Evolutionary conservation across 495 filamentous ascomycete genomes (phyloP), one percentile per base, ranked within the genome.

Genomic region (Achaetomiella virescens): DNA sequence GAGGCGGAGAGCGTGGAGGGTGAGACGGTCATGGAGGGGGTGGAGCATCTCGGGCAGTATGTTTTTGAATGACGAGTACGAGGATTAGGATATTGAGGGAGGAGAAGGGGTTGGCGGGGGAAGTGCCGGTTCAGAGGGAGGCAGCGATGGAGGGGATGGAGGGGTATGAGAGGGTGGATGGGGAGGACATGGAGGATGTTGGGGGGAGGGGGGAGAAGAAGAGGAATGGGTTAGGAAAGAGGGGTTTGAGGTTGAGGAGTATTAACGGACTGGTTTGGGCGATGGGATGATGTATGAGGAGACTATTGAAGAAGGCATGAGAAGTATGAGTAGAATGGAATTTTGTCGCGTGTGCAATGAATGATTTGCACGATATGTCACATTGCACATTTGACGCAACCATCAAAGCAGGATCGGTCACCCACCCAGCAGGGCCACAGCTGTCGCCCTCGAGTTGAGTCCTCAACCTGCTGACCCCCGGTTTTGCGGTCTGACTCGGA

Each of bases 41-140:
- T 97, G 8, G 93, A 97, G 72, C 93, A 98, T 77, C 72, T 98
- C 35, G 95, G 93, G 6, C 88, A 96, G 72, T 97, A 96, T 72
- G 93, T 98, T 21, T 96, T 84, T 72, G 90, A 98, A 97, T 98
- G 90, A 92, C 91, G 12, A 78, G 85, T 61, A 88, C 91, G 20
- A 93, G 88, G 69, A 72, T 96, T 7, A 68, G 75, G 65, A 72
- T 79, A 64, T 50, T 81, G 46, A 66, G 71, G 37, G 72, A 65
- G 31, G 72, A 78, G 57, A 62, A 72, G 43, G 71, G 71, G 10
- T 55, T 77, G 37, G 54, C 59, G 0, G 72, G 58, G 37, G 53
- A 45, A 9, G 63, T 57, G 12, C 48, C 64, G 4, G 53, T 51
- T 14, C n/a, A n/a, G n/a, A n/a, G n/a, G n/a, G n/a, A n/a, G n/a